Evolutionary conservation across 495 filamentous ascomycete genomes (phyloP).

Genomic region (Podospora fimiseda): DNA sequence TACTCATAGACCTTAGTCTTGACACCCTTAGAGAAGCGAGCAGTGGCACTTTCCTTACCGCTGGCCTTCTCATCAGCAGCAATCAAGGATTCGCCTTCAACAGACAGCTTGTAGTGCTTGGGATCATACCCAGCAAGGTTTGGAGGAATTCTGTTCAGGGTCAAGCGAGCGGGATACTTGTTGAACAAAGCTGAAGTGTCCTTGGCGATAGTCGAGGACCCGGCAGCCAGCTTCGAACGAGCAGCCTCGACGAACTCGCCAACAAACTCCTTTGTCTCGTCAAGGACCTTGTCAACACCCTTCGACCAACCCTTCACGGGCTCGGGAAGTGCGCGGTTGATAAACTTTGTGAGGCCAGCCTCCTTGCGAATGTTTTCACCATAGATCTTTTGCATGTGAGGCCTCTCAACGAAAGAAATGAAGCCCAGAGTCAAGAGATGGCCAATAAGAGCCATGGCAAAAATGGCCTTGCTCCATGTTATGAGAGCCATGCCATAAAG

Average conservation of each 20-base stretch:
- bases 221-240: constrained; percentile 78
- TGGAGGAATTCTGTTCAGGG: constrained; percentile 71
- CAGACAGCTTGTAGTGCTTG: constrained; percentile 69
- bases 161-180: constrained; percentile 82
- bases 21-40: constrained; percentile 43
- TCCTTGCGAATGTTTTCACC: constrained; percentile 75
- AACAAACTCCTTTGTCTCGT: constrained; percentile 76
- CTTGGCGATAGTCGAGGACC: constrained; percentile 77
- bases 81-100: constrained; percentile 59
- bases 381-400: constrained; percentile 98
- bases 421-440: constrained; percentile 81
- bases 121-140: constrained; percentile 81
- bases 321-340: constrained; percentile 83
- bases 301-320: constrained; percentile 65
- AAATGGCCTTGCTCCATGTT: constrained; percentile 76
- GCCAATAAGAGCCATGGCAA: constrained; percentile 75
- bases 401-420: constrained; percentile 89
- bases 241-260: constrained; percentile 87
- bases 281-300: constrained; percentile 80
- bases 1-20: constrained; percentile 80
- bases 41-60: constrained; percentile 41
- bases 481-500: constrained; percentile 93
- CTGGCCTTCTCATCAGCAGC: constrained; percentile 45
- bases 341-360: constrained; percentile 83
- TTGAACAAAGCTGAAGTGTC: constrained; percentile 86